Percentiles rank a stretch among this genome's conserved stretches.
Conservation (phyloP, 2,329 filamentous ascomycete species). For the Lecanicillium sp. region DNA sequence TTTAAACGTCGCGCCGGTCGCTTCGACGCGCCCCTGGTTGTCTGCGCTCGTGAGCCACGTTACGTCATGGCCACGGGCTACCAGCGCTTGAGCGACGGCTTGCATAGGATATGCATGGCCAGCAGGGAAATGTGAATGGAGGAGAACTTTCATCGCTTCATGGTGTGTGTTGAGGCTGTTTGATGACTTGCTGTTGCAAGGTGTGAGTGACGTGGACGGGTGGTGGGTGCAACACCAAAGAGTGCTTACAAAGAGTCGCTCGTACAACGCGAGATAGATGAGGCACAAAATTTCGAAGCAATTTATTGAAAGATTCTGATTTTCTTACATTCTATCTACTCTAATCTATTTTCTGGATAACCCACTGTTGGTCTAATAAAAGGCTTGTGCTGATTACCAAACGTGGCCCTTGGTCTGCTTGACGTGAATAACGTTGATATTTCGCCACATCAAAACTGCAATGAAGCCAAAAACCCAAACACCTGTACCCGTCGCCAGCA, state of each 20-base stretch:
- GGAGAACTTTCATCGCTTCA: conserved; percentile 29
- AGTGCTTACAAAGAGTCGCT: too few species aligned
- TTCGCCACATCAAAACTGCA: conserved; percentile 36
- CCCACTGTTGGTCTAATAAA: too few species aligned
- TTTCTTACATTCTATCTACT: too few species aligned
- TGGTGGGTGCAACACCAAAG: too few species aligned
- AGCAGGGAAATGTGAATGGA: conserved; percentile 30
- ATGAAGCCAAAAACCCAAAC: conserved; percentile 24
- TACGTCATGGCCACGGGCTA: conserved; percentile 27
- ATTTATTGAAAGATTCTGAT: too few species aligned
- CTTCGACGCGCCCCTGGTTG: conserved; percentile 24
- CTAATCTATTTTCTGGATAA: too few species aligned
- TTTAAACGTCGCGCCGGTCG: conserved; percentile 24
- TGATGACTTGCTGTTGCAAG: too few species aligned
- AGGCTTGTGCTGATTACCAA: conserved; percentile 11
- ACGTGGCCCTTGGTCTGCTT: conserved; percentile 38
- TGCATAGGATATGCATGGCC: conserved; percentile 32
- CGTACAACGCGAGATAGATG: too few species aligned
- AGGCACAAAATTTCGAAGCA: too few species aligned
- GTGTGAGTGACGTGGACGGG: too few species aligned
- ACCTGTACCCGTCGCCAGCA: conserved; percentile 31
- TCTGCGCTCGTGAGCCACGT: conserved; percentile 26
- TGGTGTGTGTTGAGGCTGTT: too few species aligned
- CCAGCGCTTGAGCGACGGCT: conserved; percentile 27
- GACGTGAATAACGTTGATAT: conserved; percentile 40